Conservation (phyloP, 352 stramenopile genomes). For the Lagenidium sp. region DNA sequence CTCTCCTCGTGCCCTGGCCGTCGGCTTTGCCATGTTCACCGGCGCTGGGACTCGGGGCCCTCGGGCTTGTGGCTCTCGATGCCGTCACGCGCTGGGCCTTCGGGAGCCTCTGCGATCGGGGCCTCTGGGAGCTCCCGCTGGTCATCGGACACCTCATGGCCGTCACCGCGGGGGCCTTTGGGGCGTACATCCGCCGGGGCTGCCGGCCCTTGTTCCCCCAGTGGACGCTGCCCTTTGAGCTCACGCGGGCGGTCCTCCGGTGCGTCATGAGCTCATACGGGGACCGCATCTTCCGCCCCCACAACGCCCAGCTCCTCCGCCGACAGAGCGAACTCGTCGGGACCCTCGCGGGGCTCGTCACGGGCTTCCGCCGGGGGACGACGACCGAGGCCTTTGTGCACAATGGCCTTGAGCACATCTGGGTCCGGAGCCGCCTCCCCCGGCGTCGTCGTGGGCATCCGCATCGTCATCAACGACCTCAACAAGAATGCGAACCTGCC, state of each 20-base stretch:
- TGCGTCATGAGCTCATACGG: conserved; percentile 8
- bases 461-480: no score
- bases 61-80: no score
- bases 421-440: background rate
- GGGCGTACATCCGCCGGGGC: conserved; percentile 12
- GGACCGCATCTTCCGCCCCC: conserved; percentile 1
- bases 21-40: no score
- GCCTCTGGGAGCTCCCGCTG: conserved; percentile 4
- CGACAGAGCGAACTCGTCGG: conserved; percentile 4
- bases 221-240: conserved; percentile 17
- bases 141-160: conserved; percentile 5
- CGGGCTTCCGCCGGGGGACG: conserved; percentile 3
- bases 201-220: conserved; percentile 8
- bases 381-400: background rate
- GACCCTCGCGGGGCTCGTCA: conserved; percentile 1
- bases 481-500: no score
- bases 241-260: conserved; percentile 7
- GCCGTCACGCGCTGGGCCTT: conserved; percentile 3
- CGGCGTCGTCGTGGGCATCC: background rate
- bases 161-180: conserved; percentile 2
- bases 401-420: conserved; percentile 19
- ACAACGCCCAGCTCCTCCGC: conserved; percentile 8
- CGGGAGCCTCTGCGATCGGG: conserved; percentile 10
- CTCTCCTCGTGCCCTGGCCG: no score
- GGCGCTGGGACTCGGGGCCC: no score